phyloP scores from a whole-genome alignment of 176 grass and related monocot genomes.

The Aegilops tauschii region DNA sequence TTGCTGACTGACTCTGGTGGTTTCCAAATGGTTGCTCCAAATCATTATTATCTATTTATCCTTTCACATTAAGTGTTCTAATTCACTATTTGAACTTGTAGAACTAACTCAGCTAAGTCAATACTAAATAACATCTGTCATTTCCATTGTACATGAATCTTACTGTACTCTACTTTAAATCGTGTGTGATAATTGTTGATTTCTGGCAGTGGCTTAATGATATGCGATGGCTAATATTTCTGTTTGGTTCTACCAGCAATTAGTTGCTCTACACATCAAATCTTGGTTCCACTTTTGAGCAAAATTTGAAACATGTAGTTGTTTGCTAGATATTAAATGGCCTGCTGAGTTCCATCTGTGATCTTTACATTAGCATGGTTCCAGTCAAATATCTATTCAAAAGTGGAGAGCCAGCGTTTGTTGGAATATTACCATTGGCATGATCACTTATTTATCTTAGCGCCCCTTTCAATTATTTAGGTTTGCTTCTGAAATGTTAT shows the following conservation, averaged over 20 bases:
- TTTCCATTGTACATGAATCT: neutral
- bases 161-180: neutral
- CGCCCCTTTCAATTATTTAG: neutral
- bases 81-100: constrained; percentile 17
- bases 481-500: constrained; percentile 4
- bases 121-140: neutral
- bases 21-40: constrained; percentile 92
- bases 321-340: neutral
- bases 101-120: neutral
- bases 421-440: neutral
- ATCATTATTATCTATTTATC: constrained; percentile 21
- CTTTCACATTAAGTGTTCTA: constrained; percentile 12
- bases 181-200: neutral
- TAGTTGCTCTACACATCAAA: neutral
- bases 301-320: neutral
- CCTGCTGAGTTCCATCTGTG: neutral
- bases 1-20: constrained; percentile 95
- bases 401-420: neutral
- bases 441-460: neutral
- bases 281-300: neutral
- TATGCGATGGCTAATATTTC: neutral
- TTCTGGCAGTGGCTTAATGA: neutral
- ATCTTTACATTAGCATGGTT: neutral
- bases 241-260: neutral
- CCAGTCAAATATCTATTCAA: neutral